These are phyloP conservation scores for Castanea sativa DNA, from an alignment of 306 rosid genomes.

Conservation along the genomic window DNA sequence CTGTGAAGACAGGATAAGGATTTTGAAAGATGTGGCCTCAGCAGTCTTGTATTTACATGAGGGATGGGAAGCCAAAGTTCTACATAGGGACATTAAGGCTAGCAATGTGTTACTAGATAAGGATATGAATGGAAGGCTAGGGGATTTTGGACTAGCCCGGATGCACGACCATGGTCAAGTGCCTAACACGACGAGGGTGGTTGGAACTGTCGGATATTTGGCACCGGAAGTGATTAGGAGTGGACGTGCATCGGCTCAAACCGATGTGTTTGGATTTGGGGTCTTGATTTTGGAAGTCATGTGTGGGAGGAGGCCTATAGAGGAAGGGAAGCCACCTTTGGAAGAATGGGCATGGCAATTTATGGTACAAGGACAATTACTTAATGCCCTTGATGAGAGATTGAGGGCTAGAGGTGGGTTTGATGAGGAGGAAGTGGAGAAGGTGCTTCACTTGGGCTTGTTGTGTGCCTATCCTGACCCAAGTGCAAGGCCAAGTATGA, in stretches of 20 bases:
- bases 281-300: conserved; percentile 71
- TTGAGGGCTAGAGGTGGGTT: conserved; percentile 40
- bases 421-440: conserved; percentile 49
- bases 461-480: conserved; percentile 72
- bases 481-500: conserved; percentile 66
- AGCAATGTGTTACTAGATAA: conserved; percentile 81
- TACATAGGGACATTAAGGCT: conserved; percentile 88
- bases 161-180: conserved; percentile 64
- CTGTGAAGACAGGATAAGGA: conserved; percentile 49
- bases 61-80: conserved; percentile 76
- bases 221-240: conserved; percentile 68
- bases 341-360: conserved; percentile 61
- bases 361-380: conserved; percentile 46
- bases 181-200: conserved; percentile 61
- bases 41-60: conserved; percentile 81
- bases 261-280: conserved; percentile 79
- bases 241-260: conserved; percentile 67
- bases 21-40: conserved; percentile 69
- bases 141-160: conserved; percentile 82
- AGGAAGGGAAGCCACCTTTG: conserved; percentile 59
- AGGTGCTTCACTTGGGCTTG: conserved; percentile 68
- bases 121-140: conserved; percentile 74
- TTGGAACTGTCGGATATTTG: conserved; percentile 80
- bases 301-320: conserved; percentile 88
- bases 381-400: conserved; percentile 52